phyloP scores from a whole-genome alignment of 768 basidiomycete genomes.

The Leccinum uliginosum region DNA sequence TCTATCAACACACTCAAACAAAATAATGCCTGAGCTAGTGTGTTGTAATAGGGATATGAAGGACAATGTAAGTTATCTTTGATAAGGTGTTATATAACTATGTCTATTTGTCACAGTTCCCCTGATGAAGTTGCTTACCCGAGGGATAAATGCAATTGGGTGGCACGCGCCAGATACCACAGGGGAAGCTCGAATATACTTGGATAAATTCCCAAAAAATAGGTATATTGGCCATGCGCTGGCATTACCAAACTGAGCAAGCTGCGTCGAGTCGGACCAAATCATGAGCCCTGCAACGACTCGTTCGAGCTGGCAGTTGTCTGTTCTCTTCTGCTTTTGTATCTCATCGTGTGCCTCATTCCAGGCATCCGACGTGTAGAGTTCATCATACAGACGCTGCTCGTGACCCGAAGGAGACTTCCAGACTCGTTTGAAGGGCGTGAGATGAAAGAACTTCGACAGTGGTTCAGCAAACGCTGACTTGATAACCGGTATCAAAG shows the following conservation, averaged over 20 bases:
- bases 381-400: slow-evolving; percentile 12
- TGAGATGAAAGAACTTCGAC: background rate
- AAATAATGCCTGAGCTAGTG: too few relatives aligned
- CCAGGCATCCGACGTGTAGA: slow-evolving; percentile 21
- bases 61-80: too few relatives aligned
- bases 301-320: too few relatives aligned
- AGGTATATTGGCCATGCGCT: too few relatives aligned
- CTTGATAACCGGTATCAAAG: background rate
- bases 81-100: too few relatives aligned
- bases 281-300: too few relatives aligned
- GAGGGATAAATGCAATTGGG: slow-evolving; percentile 1
- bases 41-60: too few relatives aligned
- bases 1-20: too few relatives aligned
- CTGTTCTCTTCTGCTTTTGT: slow-evolving; percentile 8
- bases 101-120: too few relatives aligned
- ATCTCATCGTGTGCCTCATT: slow-evolving; percentile 17
- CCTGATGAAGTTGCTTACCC: background rate
- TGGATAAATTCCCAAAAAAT: background rate
- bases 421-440: background rate
- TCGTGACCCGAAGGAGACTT: background rate
- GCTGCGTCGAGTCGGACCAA: too few relatives aligned
- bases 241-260: too few relatives aligned
- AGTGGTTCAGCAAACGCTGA: background rate
- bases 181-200: background rate
- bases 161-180: background rate